These are phyloP conservation scores for Lachancea sp. DNA, from an alignment of 805 yeast species.

Conservation along the genomic window DNA sequence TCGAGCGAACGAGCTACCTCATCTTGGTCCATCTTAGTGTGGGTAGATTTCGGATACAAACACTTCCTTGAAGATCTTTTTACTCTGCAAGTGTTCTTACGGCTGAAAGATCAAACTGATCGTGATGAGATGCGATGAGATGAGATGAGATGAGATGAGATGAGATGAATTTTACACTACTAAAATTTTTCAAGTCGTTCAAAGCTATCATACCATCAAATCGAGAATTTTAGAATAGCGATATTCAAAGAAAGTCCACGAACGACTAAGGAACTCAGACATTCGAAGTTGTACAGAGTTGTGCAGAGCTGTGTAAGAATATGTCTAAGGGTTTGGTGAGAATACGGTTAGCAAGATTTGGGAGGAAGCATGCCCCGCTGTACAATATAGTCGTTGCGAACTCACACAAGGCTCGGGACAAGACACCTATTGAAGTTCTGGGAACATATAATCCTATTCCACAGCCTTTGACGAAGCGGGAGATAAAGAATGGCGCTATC, in stretches of 20 bases:
- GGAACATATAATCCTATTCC: slow-evolving; percentile 91
- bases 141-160: slow-evolving; percentile 29
- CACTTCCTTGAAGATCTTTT: too few relatives aligned
- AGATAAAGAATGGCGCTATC: slow-evolving; percentile 46
- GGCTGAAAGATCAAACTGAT: neutral
- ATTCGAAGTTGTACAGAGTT: too few relatives aligned
- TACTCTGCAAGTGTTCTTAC: too few relatives aligned
- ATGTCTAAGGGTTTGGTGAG: slow-evolving; percentile 60
- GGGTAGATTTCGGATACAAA: too few relatives aligned
- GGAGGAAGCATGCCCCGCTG: slow-evolving; percentile 78
- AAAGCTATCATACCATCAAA: neutral
- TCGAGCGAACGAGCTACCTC: slow-evolving; percentile 36
- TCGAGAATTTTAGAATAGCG: neutral
- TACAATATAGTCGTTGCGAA: slow-evolving; percentile 90
- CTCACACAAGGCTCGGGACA: slow-evolving; percentile 69
- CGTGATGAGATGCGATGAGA: slow-evolving; percentile 4
- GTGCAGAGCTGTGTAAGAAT: neutral
- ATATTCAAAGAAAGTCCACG: neutral
- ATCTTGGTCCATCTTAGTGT: slow-evolving; percentile 25
- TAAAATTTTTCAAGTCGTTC: slow-evolving; percentile 4
- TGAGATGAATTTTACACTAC: slow-evolving; percentile 1
- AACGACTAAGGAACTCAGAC: neutral
- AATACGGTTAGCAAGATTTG: slow-evolving; percentile 88
- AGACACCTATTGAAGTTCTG: slow-evolving; percentile 86
- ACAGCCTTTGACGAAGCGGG: slow-evolving; percentile 51